Evolutionary conservation across 805 yeast species (phyloP).

Genomic region (Myxozyma sirexii): DNA sequence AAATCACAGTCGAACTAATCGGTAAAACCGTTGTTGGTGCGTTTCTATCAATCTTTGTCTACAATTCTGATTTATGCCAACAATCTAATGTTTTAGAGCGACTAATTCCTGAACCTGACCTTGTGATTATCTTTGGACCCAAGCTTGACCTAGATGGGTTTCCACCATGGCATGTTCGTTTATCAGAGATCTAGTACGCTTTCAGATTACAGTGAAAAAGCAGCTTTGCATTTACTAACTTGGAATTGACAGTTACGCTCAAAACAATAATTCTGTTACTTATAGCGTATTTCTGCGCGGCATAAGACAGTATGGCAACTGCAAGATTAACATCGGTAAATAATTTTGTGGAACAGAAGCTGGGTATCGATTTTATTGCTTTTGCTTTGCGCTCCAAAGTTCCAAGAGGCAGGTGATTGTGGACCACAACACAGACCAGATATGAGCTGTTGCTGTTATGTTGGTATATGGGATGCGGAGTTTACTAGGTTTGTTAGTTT

Average conservation of each 20-base stretch:
- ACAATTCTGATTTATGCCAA: not conserved
- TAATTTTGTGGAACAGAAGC: conserved; percentile 38
- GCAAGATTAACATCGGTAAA: conserved; percentile 89
- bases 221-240: too few relatives aligned
- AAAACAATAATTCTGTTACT: conserved; percentile 29
- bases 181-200: conserved; percentile 68
- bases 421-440: too few relatives aligned
- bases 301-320: conserved; percentile 57
- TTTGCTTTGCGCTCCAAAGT: not conserved
- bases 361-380: not conserved
- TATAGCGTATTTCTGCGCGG: conserved; percentile 57
- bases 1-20: conserved; percentile 72
- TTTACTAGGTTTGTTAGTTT: too few relatives aligned
- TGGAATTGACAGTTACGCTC: conserved; percentile 20
- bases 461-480: too few relatives aligned
- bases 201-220: not conserved
- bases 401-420: too few relatives aligned
- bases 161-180: conserved; percentile 97
- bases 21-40: conserved; percentile 49
- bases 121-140: conserved; percentile 84
- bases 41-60: conserved; percentile 43
- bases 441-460: too few relatives aligned
- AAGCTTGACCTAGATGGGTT: conserved; percentile 85
- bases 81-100: conserved; percentile 48
- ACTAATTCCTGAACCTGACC: conserved; percentile 92